phyloP scores from a whole-genome alignment of 768 basidiomycete species.

The Epithele typhae region DNA sequence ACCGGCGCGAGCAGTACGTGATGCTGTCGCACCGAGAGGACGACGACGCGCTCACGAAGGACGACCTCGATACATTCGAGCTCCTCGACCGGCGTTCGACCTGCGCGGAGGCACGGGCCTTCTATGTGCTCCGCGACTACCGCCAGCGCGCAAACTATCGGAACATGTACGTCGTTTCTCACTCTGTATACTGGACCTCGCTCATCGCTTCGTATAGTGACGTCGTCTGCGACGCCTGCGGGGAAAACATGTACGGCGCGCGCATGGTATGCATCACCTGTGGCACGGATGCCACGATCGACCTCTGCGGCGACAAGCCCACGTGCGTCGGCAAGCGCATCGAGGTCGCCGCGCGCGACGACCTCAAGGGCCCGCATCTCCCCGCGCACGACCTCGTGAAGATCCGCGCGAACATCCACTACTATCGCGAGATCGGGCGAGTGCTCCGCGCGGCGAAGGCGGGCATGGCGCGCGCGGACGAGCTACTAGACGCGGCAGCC shows the following conservation, averaged over 20 bases:
- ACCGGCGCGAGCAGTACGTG: conserved; percentile 25
- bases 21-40: conserved; percentile 25
- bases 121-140: conserved; percentile 6
- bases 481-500: too few relatives aligned
- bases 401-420: too few relatives aligned
- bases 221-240: conserved; percentile 14
- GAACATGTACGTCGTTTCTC: neutral
- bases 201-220: conserved; percentile 1
- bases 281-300: conserved; percentile 9
- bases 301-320: conserved; percentile 18
- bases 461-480: too few relatives aligned
- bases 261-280: conserved; percentile 13
- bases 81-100: conserved; percentile 5
- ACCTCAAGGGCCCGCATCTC: conserved; percentile 5
- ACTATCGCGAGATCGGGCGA: too few relatives aligned
- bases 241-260: conserved; percentile 8
- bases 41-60: neutral
- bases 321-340: conserved; percentile 2
- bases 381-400: too few relatives aligned
- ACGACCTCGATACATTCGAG: conserved; percentile 3
- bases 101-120: conserved; percentile 3
- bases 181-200: neutral
- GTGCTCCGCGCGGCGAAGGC: too few relatives aligned
- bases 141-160: neutral
- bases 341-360: neutral